phyloP scores from a whole-genome alignment of 768 basidiomycete species.

The Tubosaeta sp. region DNA sequence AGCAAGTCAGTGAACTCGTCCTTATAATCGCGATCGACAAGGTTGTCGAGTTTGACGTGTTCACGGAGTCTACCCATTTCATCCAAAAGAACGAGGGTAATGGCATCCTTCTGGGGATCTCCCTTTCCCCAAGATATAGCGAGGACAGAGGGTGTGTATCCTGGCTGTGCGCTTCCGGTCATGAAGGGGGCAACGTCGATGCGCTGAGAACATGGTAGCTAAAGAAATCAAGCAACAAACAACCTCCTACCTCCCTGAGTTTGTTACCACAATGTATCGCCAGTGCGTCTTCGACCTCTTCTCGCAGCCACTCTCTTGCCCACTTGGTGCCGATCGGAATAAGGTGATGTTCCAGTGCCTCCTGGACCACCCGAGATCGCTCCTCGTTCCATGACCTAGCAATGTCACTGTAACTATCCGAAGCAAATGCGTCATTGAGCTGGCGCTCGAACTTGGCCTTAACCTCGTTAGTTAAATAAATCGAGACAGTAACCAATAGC shows the following conservation, averaged over 20 bases:
- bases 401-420: conserved; percentile 79
- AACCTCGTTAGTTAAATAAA: conserved; percentile 60
- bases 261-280: conserved; percentile 62
- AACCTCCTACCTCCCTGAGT: conserved; percentile 61
- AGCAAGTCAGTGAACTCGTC: conserved; percentile 82
- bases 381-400: conserved; percentile 91
- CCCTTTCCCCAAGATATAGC: conserved; percentile 95
- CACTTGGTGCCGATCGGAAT: conserved; percentile 83
- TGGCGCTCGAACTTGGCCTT: conserved; percentile 67
- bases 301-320: conserved; percentile 82
- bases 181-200: conserved; percentile 77
- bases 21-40: conserved; percentile 62
- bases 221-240: not conserved
- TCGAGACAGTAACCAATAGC: conserved; percentile 72
- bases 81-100: conserved; percentile 81
- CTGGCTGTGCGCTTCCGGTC: conserved; percentile 58
- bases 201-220: conserved; percentile 46
- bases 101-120: conserved; percentile 86
- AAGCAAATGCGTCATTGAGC: conserved; percentile 78
- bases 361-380: conserved; percentile 71
- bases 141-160: conserved; percentile 74
- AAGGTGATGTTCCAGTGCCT: conserved; percentile 76
- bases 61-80: conserved; percentile 89
- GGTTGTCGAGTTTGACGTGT: conserved; percentile 83
- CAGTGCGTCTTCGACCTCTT: conserved; percentile 85